Conservation (phyloP, 2,329 filamentous ascomycete species). For the Aspergillus terreus region DNA sequence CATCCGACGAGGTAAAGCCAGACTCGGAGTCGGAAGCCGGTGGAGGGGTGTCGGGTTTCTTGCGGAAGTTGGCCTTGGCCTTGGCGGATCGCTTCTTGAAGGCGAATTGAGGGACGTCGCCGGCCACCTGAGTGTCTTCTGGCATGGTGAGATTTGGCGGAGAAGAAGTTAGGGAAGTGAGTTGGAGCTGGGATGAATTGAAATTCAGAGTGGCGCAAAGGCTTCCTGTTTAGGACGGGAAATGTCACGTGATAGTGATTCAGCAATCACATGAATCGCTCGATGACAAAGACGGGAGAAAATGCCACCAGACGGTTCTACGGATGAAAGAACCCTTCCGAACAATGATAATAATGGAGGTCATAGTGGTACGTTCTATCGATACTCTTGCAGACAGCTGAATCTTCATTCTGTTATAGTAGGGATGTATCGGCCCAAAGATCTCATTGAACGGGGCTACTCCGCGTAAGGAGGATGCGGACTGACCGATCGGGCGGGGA, state of each 20-base stretch:
- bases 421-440: too few relatives aligned
- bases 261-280: too few relatives aligned
- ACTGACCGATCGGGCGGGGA: too few relatives aligned
- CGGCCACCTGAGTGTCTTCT: constrained; percentile 22
- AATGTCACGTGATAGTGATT: neutral
- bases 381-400: too few relatives aligned
- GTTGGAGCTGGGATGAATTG: neutral
- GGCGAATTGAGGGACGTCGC: constrained; percentile 31
- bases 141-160: constrained; percentile 20
- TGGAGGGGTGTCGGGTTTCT: constrained; percentile 74
- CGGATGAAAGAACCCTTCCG: too few relatives aligned
- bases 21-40: constrained; percentile 56
- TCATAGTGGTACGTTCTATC: too few relatives aligned
- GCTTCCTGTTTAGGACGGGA: neutral
- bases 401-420: too few relatives aligned
- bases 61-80: constrained; percentile 72
- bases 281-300: neutral
- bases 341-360: too few relatives aligned
- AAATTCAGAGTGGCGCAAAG: neutral
- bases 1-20: constrained; percentile 69
- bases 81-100: constrained; percentile 87
- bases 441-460: too few relatives aligned
- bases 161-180: neutral
- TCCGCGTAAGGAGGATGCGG: too few relatives aligned
- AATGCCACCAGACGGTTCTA: too few relatives aligned